Percentiles rank a stretch among this genome's conserved stretches.
phyloP scores from a whole-genome alignment of 257 asterid genomes.

The Rehmannia glutinosa region DNA sequence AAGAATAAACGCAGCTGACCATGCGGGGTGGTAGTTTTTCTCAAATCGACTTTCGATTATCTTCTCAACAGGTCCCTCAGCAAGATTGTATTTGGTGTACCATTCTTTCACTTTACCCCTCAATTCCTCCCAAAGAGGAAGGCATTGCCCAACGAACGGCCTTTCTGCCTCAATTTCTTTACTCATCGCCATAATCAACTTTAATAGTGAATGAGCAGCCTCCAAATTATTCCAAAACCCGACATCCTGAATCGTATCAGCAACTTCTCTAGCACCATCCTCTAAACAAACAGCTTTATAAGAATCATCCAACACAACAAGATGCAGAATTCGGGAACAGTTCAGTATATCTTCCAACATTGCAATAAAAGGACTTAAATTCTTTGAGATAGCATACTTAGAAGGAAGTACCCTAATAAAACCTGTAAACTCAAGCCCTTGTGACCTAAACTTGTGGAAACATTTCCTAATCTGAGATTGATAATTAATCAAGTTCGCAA shows the following conservation, averaged over 20 bases:
- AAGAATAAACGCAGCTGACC: constrained; percentile 96
- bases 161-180: constrained; percentile 75
- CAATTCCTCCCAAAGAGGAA: constrained; percentile 92
- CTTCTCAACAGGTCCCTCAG: constrained; percentile 58
- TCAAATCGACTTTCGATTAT: constrained; percentile 59
- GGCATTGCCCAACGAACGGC: constrained; percentile 87
- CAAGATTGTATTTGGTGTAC: constrained; percentile 67
- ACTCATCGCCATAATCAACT: constrained; percentile 53
- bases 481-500: constrained; percentile 64
- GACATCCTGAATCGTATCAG: constrained; percentile 77
- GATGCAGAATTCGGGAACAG: constrained; percentile 79
- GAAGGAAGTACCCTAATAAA: constrained; percentile 50
- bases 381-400: constrained; percentile 42
- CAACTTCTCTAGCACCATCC: constrained; percentile 66
- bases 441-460: constrained; percentile 69
- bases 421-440: constrained; percentile 75
- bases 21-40: constrained; percentile 89
- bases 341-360: constrained; percentile 75
- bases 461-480: constrained; percentile 63
- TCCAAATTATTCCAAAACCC: constrained; percentile 91
- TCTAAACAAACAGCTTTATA: constrained; percentile 58
- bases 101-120: constrained; percentile 62
- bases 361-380: constrained; percentile 41
- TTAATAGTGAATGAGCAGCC: constrained; percentile 68
- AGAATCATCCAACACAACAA: constrained; percentile 68